Conservation (phyloP, 768 basidiomycete genomes). For the Leucosporidium creatinivorum region DNA sequence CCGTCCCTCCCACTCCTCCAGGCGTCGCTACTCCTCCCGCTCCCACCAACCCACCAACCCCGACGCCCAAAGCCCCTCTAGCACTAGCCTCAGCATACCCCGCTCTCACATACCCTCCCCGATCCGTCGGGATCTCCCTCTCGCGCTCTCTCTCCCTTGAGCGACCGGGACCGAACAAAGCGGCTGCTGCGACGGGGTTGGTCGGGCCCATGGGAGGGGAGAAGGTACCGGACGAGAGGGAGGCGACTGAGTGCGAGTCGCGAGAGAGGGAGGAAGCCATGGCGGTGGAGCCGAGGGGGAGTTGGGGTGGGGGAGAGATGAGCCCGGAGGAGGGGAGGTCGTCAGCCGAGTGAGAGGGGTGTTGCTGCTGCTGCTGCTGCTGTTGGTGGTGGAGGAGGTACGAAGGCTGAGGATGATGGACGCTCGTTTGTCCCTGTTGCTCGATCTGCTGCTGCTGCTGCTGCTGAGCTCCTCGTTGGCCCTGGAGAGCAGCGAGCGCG, state of each 20-base stretch:
- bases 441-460: not conserved
- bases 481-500: not conserved
- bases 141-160: not conserved
- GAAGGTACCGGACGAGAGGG: too few species aligned
- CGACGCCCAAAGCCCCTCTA: not conserved
- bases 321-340: too few species aligned
- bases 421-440: not conserved
- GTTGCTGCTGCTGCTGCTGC: not conserved
- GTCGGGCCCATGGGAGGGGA: not conserved
- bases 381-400: not conserved
- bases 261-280: not conserved
- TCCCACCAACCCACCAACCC: not conserved
- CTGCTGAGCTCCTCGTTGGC: not conserved
- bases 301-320: not conserved
- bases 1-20: not conserved
- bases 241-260: too few species aligned
- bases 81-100: not conserved
- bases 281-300: too few species aligned
- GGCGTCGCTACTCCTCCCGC: too few species aligned
- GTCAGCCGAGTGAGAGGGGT: too few species aligned
- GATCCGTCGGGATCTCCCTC: conserved; percentile 1
- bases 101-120: not conserved
- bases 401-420: not conserved
- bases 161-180: too few species aligned
- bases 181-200: too few species aligned